Base-by-base conservation (phyloP, 768 basidiomycete species). In the Mycena maculata region DNA sequence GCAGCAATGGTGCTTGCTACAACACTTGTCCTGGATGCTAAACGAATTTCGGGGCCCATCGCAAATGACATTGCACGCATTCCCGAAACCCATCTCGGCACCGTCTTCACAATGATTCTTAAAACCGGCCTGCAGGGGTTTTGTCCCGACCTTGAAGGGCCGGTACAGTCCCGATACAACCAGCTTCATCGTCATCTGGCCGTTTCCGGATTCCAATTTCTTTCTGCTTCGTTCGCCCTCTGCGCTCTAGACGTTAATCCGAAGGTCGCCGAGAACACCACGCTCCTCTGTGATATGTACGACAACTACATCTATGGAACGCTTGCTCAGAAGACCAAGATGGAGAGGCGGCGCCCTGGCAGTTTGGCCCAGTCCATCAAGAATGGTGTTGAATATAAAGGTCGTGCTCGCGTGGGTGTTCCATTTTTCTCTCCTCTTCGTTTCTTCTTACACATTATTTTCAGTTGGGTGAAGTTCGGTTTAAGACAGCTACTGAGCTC, bases 251-350 rank as follows among this genome's bases (percentile, higher is more conserved):
- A n/a, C n/a, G n/a, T n/a, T n/a, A n/a, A n/a, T n/a, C n/a, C n/a
- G n/a, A n/a, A n/a, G n/a, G n/a, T n/a, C n/a, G n/a, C n/a, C n/a
- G n/a, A n/a, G n/a, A n/a, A 67, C 36, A 13, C 22, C 2, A 16
- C 33, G 4, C 53, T 67, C 28, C 45, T 67, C 25, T 13, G 25
- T 18, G 66, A 67, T 22, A 57, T 67, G 59, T 67, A 67, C 60
- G 60, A 67, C 41, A 67, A 62, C 48, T 67, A 47, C 30, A n/a
- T 22, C 11, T 61, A 55, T 38, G 65, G 57, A 28, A 67, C 57
- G n/a, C 52, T 67, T 0, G 44, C 59, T 11, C 42, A 61, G 54
- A 62, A 56, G 23, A 60, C 60, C 38, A 49, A 18, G 20, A 57
- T 42, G 47, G 66, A 67, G 54, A 39, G 45, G 15, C 53, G 54